A percentile compares a stretch with the other conserved stretches of the same genome.
Conservation (phyloP, 2,329 filamentous ascomycete genomes). For the Pestalotiopsis sp. region DNA sequence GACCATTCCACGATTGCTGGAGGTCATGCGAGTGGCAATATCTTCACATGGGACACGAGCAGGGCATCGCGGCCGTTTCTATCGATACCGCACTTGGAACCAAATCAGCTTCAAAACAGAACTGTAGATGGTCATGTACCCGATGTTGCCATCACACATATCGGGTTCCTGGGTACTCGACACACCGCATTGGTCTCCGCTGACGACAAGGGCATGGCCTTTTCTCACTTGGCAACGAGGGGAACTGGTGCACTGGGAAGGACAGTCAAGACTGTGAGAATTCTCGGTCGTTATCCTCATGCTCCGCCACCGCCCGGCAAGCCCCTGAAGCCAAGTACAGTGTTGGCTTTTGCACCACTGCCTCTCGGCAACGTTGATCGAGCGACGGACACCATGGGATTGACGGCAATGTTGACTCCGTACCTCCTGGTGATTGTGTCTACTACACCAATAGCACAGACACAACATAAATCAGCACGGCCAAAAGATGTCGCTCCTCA, state of each 20-base stretch:
- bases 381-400: constrained; percentile 80
- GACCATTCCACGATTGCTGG: constrained; percentile 91
- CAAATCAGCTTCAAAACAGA: constrained; percentile 64
- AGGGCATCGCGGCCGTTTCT: constrained; percentile 86
- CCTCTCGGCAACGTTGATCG: constrained; percentile 95
- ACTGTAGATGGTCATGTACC: constrained; percentile 82
- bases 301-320: constrained; percentile 64
- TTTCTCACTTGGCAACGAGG: constrained; percentile 92
- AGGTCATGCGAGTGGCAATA: constrained; percentile 86
- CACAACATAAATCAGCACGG: constrained; percentile 89
- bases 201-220: constrained; percentile 95
- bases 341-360: constrained; percentile 86
- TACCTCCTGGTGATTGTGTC: constrained; percentile 97
- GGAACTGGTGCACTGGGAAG: constrained; percentile 86
- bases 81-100: constrained; percentile 77
- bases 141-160: constrained; percentile 78
- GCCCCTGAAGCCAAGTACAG: constrained; percentile 86
- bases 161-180: constrained; percentile 93
- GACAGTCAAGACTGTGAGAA: constrained; percentile 85
- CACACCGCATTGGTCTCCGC: constrained; percentile 95
- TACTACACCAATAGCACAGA: constrained; percentile 93
- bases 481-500: constrained; percentile 91
- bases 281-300: constrained; percentile 88
- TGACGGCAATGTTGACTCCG: constrained; percentile 94
- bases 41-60: constrained; percentile 95